Evolutionary conservation across 345 rosid genomes (phyloP), one percentile per base, ranked within the genome.

Genomic region (Populus alba): DNA sequence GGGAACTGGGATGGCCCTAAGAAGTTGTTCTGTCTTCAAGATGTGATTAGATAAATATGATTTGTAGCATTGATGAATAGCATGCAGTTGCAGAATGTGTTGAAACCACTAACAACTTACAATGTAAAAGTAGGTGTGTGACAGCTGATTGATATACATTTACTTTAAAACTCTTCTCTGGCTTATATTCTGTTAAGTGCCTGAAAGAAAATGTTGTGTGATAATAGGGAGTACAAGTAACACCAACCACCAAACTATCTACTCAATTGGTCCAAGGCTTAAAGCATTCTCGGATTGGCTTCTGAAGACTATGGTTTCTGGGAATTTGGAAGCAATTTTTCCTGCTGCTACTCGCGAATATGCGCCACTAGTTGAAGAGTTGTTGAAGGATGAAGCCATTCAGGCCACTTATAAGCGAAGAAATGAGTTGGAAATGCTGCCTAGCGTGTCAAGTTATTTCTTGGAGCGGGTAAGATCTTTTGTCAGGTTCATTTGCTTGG

Each of bases 311-410:
- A 97, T 97, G 98, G 97, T 87, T 47, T 85, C 94, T 47, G 99
- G 99, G 69, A 91, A 89, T 75, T 83, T 97, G 66, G 98, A 88
- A 67, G 92, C 87, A 68, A 87, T 97, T 80, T 97, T 97, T 81
- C 97, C 98, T 16, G 98, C 97, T 49, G 97, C 98, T 51, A 89
- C 91, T 81, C 97, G 99, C 74, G 99, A 97, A 88, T 97, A 97
- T 76, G 96, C 97, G 7, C 99, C 99, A 67, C 71, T 94, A 68
- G 94, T 92, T 78, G 99, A 91, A 76, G 98, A 94, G 85, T 80
- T 97, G 70, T 94, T 98, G 99, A 90, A 73, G 71, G 97, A 94
- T 85, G 63, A 88, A 13, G 99, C 99, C 18, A 89, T 97, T 76
- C 93, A 87, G 84, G 91, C 92, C 38, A 90, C 98, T 7, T 97